These are phyloP conservation scores for Xerophyta viscosa DNA, from an alignment of 106 monocot species.

Conservation along the genomic window DNA sequence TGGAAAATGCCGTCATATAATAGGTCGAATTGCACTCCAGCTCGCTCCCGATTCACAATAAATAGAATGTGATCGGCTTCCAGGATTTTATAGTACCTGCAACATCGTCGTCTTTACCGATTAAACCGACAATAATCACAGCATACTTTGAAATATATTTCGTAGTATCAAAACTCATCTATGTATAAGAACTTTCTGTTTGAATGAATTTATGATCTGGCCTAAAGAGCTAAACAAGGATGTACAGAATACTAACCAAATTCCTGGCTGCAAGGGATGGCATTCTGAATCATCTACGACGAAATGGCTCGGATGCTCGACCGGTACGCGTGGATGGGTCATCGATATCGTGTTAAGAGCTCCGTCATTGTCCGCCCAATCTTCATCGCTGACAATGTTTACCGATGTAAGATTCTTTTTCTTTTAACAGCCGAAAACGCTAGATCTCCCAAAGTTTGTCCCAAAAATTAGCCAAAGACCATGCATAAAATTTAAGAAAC, in stretches of 20 bases:
- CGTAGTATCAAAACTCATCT: too few relatives aligned
- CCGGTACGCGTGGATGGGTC: slow-evolving; percentile 62
- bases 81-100: slow-evolving; percentile 88
- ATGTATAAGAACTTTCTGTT: too few relatives aligned
- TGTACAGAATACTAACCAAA: slow-evolving; percentile 33
- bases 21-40: slow-evolving; percentile 84
- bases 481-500: too few relatives aligned
- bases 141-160: too few relatives aligned
- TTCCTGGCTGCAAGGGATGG: slow-evolving; percentile 54
- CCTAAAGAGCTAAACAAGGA: too few relatives aligned
- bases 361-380: slow-evolving; percentile 80
- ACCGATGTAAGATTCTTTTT: background rate
- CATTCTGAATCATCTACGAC: slow-evolving; percentile 46
- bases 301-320: slow-evolving; percentile 50
- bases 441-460: too few relatives aligned
- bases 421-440: too few relatives aligned
- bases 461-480: background rate
- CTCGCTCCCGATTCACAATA: slow-evolving; percentile 76
- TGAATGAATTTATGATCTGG: too few relatives aligned
- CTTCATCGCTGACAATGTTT: slow-evolving; percentile 41
- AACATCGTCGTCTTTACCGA: background rate
- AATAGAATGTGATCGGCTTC: slow-evolving; percentile 89
- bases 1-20: slow-evolving; percentile 80
- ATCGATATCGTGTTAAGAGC: slow-evolving; percentile 72
- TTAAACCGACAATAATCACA: too few relatives aligned